phyloP scores from a whole-genome alignment of 2,329 filamentous ascomycete genomes.

The Pezicula radicicola region DNA sequence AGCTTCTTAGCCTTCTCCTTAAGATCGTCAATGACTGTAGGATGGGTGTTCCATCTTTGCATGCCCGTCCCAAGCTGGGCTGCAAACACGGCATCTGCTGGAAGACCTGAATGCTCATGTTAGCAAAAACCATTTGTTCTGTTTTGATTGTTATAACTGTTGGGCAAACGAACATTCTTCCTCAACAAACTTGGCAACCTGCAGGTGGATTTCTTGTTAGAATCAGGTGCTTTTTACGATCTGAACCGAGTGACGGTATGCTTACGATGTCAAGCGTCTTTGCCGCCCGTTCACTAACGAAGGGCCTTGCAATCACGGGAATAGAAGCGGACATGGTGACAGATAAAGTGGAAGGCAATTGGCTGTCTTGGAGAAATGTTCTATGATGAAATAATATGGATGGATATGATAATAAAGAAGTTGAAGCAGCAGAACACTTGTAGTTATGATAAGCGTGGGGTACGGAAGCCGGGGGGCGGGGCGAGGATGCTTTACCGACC shows the following conservation, averaged over 20 bases:
- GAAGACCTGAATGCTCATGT: conserved; percentile 39
- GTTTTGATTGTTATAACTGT: neutral
- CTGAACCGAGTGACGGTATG: neutral
- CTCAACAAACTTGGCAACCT: conserved; percentile 87
- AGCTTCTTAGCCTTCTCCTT: conserved; percentile 77
- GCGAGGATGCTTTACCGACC: too few relatives aligned
- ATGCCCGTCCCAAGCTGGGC: conserved; percentile 73
- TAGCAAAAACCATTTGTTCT: neutral
- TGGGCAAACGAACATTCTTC: conserved; percentile 63
- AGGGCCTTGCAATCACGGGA: too few relatives aligned
- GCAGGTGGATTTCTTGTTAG: neutral
- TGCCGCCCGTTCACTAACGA: conserved; percentile 73
- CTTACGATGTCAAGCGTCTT: conserved; percentile 52
- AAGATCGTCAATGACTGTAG: conserved; percentile 77
- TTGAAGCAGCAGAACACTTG: too few relatives aligned
- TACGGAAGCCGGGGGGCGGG: too few relatives aligned
- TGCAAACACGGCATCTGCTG: conserved; percentile 73
- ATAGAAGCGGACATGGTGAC: too few relatives aligned
- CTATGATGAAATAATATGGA: too few relatives aligned
- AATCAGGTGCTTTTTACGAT: neutral
- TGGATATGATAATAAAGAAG: too few relatives aligned
- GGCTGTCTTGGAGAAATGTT: too few relatives aligned
- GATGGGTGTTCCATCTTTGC: conserved; percentile 74
- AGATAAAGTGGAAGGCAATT: too few relatives aligned
- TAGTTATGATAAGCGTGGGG: too few relatives aligned